These are phyloP conservation scores for Xerocomellus chrysenteron DNA, from an alignment of 768 basidiomycete genomes.

Conservation along the genomic window DNA sequence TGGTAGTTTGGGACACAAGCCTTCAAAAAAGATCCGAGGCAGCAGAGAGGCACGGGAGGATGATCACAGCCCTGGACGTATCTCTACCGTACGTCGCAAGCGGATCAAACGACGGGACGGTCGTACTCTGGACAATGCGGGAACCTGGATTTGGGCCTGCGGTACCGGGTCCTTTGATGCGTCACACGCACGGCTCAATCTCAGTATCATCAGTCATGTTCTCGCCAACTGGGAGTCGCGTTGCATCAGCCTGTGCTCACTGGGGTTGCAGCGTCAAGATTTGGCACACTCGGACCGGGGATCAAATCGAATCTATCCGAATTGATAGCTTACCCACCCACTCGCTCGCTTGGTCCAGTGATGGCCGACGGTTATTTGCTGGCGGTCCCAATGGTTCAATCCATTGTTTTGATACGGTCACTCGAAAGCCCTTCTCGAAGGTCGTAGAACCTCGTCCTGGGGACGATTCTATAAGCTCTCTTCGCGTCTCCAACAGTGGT, in stretches of 20 bases:
- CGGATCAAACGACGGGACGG: conserved; percentile 5
- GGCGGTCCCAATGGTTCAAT: conserved; percentile 4
- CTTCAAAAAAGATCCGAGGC: neutral
- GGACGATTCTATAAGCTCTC: neutral
- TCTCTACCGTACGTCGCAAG: conserved; percentile 2
- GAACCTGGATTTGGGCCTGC: neutral
- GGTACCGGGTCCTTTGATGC: neutral
- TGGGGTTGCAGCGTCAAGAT: neutral
- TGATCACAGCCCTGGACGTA: conserved; percentile 4
- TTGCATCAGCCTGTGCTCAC: conserved; percentile 6
- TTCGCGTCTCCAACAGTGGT: conserved; percentile 1
- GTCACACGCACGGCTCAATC: neutral
- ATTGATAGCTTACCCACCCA: neutral
- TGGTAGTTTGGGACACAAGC: conserved; percentile 2
- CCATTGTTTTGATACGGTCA: neutral
- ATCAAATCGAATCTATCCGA: conserved; percentile 3
- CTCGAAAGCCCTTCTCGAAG: neutral
- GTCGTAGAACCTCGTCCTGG: neutral
- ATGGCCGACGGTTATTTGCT: conserved; percentile 9
- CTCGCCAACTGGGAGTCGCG: conserved; percentile 2
- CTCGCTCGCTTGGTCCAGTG: conserved; percentile 8
- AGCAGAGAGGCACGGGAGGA: neutral
- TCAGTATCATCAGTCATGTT: conserved; percentile 5
- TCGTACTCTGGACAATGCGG: neutral
- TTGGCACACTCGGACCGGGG: conserved; percentile 6